Conservation (phyloP, 192 early-diverging fungal species). For the Backusella westeae region DNA sequence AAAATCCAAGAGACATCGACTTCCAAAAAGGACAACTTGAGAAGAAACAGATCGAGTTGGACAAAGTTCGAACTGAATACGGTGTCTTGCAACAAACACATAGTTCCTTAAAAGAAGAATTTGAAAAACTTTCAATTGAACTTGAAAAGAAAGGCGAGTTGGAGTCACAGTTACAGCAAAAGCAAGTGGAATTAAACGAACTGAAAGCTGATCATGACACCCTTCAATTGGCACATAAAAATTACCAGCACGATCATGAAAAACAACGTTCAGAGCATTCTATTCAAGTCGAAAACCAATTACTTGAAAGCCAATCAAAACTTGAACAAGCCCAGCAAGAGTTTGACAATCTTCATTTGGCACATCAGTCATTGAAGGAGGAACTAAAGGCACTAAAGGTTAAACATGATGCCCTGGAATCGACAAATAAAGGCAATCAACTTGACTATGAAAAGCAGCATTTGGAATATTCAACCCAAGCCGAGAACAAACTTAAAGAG, state of each 20-base stretch:
- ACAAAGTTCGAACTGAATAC: not conserved
- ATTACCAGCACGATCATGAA: not conserved
- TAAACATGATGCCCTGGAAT: not conserved
- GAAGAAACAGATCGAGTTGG: not conserved
- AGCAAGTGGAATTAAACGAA: not conserved
- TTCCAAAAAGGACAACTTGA: not conserved
- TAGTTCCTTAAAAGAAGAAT: not conserved
- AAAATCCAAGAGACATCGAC: not conserved
- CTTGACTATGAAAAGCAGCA: conserved; percentile 2
- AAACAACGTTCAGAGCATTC: not conserved
- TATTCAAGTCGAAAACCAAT: not conserved
- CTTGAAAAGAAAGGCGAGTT: not conserved
- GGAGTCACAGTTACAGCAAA: not conserved
- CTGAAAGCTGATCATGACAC: not conserved
- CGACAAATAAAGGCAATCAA: not conserved
- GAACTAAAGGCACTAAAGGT: not conserved
- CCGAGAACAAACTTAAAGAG: not conserved
- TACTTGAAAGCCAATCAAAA: not conserved
- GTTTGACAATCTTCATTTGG: not conserved
- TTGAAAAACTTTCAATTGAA: not conserved
- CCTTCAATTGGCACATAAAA: not conserved
- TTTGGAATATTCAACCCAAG: not conserved
- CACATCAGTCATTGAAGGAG: not conserved
- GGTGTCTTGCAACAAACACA: not conserved
- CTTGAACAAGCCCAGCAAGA: conserved; percentile 2